Base-by-base conservation (phyloP, 164 flowering plant species). In the Macadamia integrifolia region DNA sequence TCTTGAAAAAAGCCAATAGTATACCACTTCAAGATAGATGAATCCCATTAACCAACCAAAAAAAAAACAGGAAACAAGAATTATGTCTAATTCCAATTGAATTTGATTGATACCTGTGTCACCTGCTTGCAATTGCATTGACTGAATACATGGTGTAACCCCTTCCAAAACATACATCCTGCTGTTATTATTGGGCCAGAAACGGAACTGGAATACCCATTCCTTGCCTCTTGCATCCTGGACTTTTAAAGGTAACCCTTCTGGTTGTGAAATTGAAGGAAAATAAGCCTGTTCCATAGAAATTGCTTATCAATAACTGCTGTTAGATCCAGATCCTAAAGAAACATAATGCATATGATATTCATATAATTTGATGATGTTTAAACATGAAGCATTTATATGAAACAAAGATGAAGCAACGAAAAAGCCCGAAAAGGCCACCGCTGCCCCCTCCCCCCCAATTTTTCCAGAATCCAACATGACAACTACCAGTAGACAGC, bases 151-250 rank as follows among this genome's bases (percentile, higher is more conserved):
- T 61, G 95, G 91, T 60, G 96, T 88, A 13, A 93, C 91, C 17
- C 98, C 98, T 72, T 93, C 98, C 64, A 93, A 78, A 32, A 93
- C 98, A 81, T 93, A 91, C 96, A 93, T 93, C 75, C 98, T 90
- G 80, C 98, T 91, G 75, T 92, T 88, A 69, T 93, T 93, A 71
- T 91, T 93, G 31, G 98, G 93, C 98, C 98, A 93, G 76, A 88
- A 93, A 31, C 97, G 90, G 63, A 88, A 93, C 67, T 90, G 98
- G 72, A 93, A 90, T 60, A 77, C 71, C 98, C 98, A 93, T 53
- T 90, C 95, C 65, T 85, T 80, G 42, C 98, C 98, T 68, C 82
- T 90, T 35, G 84, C 77, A 82, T 93, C 98, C 77, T 86, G 96
- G 44, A 93, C 87, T 74, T 79, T 78, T 17, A 93, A 81, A 69